Conservation (phyloP, 768 basidiomycete species). For the Infundibulicybe gibba region DNA sequence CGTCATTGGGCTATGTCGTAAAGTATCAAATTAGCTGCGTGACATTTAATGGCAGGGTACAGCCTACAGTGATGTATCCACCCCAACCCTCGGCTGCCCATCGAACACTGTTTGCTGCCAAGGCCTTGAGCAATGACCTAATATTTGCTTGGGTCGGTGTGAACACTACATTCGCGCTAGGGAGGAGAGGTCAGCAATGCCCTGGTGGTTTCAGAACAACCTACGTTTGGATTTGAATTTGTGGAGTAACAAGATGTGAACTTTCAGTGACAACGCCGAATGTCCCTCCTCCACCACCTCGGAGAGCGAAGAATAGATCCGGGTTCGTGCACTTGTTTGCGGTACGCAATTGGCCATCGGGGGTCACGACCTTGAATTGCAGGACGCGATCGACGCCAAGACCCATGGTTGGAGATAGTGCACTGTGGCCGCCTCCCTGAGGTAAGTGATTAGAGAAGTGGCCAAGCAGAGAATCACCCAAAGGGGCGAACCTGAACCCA, state of each 20-base stretch:
- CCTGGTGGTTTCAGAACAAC: too few species aligned
- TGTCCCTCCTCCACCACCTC: constrained; percentile 42
- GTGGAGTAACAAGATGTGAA: constrained; percentile 33
- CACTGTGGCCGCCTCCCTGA: constrained; percentile 40
- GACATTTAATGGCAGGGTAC: too few species aligned
- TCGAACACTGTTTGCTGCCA: constrained; percentile 31
- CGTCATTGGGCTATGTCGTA: too few species aligned
- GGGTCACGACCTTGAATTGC: constrained; percentile 50
- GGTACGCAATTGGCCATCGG: constrained; percentile 40
- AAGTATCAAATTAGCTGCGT: too few species aligned
- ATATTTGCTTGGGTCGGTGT: constrained; percentile 20
- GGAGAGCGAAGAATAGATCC: constrained; percentile 54
- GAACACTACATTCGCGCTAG: constrained; percentile 25
- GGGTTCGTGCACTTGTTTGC: constrained; percentile 46
- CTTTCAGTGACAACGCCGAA: constrained; percentile 39
- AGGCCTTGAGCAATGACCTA: constrained; percentile 28
- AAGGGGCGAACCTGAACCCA: constrained; percentile 27
- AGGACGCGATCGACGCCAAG: constrained; percentile 44
- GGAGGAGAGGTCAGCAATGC: too few species aligned
- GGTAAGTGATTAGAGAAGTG: not conserved
- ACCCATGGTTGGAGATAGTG: constrained; percentile 40
- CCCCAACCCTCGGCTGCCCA: constrained; percentile 51
- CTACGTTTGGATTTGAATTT: constrained; percentile 26
- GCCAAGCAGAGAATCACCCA: not conserved
- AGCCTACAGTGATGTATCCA: constrained; percentile 13